These are phyloP conservation scores for Gigaspora rosea DNA, from an alignment of 192 early-diverging fungal species.

Conservation along the genomic window DNA sequence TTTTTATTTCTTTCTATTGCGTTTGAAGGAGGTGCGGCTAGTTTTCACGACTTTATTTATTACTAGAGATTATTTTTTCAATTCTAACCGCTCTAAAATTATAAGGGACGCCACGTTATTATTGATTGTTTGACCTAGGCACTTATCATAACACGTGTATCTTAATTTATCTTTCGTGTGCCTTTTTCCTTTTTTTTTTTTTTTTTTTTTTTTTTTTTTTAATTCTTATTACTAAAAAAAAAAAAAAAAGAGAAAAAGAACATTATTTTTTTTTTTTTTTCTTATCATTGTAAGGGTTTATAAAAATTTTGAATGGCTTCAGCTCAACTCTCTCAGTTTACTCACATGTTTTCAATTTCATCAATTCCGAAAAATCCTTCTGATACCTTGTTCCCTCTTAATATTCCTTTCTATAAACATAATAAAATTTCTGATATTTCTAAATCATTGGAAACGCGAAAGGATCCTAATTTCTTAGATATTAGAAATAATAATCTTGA, in stretches of 20 bases:
- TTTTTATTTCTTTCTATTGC: background rate
- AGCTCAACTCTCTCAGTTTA: slow-evolving; percentile 5
- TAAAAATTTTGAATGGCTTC: slow-evolving; percentile 1
- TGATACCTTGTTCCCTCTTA: background rate
- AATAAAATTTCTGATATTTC: background rate
- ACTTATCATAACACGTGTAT: no score
- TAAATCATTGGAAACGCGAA: background rate
- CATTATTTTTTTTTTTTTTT: no score
- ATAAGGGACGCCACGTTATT: background rate
- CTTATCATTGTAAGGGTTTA: background rate
- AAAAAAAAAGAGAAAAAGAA: no score
- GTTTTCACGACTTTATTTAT: background rate
- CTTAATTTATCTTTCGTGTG: no score
- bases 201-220: background rate
- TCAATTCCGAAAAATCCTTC: background rate
- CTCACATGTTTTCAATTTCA: background rate
- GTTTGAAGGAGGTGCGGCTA: slow-evolving; percentile 14
- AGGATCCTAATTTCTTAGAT: background rate
- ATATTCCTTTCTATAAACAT: background rate
- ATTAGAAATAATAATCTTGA: background rate
- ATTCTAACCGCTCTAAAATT: background rate
- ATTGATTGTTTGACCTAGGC: background rate
- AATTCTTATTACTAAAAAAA: background rate
- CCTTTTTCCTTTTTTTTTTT: background rate
- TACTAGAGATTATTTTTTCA: background rate